Conservation (phyloP, 306 rosid species). For the Canavalia gladiata region DNA sequence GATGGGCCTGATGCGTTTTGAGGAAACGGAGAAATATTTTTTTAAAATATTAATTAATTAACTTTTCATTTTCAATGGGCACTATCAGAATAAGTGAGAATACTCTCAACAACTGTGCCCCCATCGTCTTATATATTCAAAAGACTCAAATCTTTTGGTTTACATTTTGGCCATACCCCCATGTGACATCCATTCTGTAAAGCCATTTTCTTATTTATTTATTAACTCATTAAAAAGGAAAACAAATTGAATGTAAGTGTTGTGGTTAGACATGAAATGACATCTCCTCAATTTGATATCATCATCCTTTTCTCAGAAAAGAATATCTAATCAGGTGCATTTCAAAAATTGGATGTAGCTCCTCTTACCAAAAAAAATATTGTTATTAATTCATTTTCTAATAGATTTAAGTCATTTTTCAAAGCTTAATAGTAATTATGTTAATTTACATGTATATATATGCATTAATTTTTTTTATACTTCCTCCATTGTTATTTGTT, state of each 20-base stretch:
- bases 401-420: too few species aligned
- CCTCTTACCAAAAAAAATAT: too few species aligned
- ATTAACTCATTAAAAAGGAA: neutral
- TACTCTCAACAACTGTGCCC: slow-evolving; percentile 45
- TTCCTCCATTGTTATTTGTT: too few species aligned
- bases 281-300: slow-evolving; percentile 36
- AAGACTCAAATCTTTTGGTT: slow-evolving; percentile 34
- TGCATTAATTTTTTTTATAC: too few species aligned
- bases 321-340: slow-evolving; percentile 13
- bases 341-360: slow-evolving; percentile 8
- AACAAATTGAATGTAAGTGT: slow-evolving; percentile 41
- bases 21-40: neutral
- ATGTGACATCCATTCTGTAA: slow-evolving; percentile 64
- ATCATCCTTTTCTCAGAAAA: slow-evolving; percentile 36
- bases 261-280: slow-evolving; percentile 56
- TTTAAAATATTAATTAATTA: neutral
- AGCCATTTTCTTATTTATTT: slow-evolving; percentile 52
- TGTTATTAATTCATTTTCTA: too few species aligned
- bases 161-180: slow-evolving; percentile 63
- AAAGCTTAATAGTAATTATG: too few species aligned
- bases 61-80: slow-evolving; percentile 41
- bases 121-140: slow-evolving; percentile 30
- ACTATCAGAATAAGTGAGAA: slow-evolving; percentile 38
- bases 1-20: slow-evolving; percentile 41
- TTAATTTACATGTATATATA: too few species aligned